Evolutionary conservation across 164 flowering plant genomes (phyloP).

Genomic region (Kalanchoe fedtschenkoi): DNA sequence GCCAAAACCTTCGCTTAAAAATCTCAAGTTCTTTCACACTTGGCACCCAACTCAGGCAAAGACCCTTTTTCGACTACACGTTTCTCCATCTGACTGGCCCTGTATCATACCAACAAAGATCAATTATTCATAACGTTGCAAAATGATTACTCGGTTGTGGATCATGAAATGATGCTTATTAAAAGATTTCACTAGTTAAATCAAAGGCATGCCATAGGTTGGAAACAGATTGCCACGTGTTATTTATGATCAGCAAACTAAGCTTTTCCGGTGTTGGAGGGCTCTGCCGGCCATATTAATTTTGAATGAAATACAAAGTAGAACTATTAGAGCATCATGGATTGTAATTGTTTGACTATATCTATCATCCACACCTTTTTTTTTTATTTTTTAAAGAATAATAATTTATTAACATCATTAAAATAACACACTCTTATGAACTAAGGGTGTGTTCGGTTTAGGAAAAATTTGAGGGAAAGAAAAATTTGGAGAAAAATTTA

Average conservation of each 20-base stretch:
- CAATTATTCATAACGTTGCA: background rate
- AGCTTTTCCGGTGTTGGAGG: background rate
- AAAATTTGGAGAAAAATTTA: too few species aligned
- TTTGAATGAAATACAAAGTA: too few species aligned
- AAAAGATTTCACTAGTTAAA: background rate
- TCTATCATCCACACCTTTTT: too few species aligned
- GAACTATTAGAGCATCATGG: too few species aligned
- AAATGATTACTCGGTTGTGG: background rate
- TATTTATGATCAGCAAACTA: background rate
- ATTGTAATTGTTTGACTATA: too few species aligned
- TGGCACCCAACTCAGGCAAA: background rate
- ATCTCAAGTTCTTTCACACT: background rate
- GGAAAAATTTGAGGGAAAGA: too few species aligned
- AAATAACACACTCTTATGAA: too few species aligned
- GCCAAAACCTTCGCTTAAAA: background rate
- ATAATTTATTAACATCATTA: too few species aligned
- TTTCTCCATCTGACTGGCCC: background rate
- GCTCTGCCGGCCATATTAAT: background rate
- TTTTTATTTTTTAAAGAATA: too few species aligned
- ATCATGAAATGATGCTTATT: background rate
- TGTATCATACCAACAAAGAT: background rate
- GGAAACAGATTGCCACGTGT: background rate
- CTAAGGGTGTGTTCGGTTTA: too few species aligned
- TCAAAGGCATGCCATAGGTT: background rate
- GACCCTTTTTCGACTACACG: constrained; percentile 3